Evolutionary conservation across 768 basidiomycete genomes (phyloP), one percentile per base, ranked within the genome.

Genomic region (Podaxis sp.): DNA sequence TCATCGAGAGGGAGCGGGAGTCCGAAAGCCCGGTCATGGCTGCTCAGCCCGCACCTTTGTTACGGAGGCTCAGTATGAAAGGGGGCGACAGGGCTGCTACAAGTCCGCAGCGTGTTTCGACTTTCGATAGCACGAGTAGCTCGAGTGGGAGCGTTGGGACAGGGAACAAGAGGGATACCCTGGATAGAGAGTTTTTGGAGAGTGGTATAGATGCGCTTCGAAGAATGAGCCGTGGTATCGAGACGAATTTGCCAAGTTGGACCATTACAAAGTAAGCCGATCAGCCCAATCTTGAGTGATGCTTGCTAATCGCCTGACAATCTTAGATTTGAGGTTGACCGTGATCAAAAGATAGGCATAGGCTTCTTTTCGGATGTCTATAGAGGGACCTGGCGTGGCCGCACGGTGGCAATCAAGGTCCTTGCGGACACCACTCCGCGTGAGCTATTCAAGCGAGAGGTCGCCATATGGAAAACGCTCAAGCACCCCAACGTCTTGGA

Each of bases 341-440:
- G 84, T 3, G 87, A 87, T 48, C 75, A 79, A 60, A 83, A 85
- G 69, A 86, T 94, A 62, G 88, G 90, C 2, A 66, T 84, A 14
- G 91, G 91, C 0, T 87, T 83, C 73, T 90, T 91, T 74, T 88
- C 88, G 9, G 83, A 88, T 59, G 90, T 93, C 5, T 92, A 88
- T 72, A 77, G 79, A n/a, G 92, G 91, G 0, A 80, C 73, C 11
- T 95, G 92, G 91, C 78, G 83, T 35, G 80, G 77, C 4, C 77
- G 79, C 23, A 76, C 77, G 0, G 90, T 91, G 7, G 87, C 89
- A 5, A 80, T 91, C 77, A 92, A 93, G 72, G 82, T 90, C 2
- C 76, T 92, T 11, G 80, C 85, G 1, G 79, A 82, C 52, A 79
- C 79, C 37, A 86, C 87, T 1, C 84, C 87, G 1, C 77, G 79